Base-by-base conservation (phyloP, 1,139 yeast species). In the Wickerhamiella pararugosa region DNA sequence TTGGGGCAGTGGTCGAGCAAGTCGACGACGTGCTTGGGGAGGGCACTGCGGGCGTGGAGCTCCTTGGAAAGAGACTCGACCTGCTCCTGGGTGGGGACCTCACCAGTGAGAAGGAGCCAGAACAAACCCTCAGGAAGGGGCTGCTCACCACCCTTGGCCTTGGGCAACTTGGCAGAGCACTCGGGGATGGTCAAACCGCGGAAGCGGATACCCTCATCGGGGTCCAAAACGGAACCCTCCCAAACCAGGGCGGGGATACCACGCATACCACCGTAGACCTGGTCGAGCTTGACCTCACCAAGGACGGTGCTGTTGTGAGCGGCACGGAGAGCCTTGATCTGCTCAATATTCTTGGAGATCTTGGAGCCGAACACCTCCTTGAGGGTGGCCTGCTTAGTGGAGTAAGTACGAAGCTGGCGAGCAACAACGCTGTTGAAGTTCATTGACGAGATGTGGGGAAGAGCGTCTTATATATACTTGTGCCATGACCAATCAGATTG, bases 211-310 rank as follows among this genome's bases (percentile, higher is more conserved):
- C 98, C 98, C 69, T 90, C 98, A 54, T 80, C 80, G 55, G 98
- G 93, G 68, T 90, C 98, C 64, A 90, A 74, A 45, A 90, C 98
- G 45, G 97, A 87, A 59, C 98, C 98, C 73, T 90, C 97, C 97
- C 97, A 90, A 49, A 90, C 96, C 57, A 90, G 73, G 60, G 95
- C 94, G 69, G 83, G 83, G 70, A 87, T 82, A 66, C 96, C 96
- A 70, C 96, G 79, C 95, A 83, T 84, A 75, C 98, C 98, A 73
- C 97, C 98, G 69, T 90, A 90, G 43, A 95, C 95, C 71, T 90
- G 97, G 67, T 84, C 95, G 54, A 90, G 74, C 52, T 78, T 71
- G 53, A 87, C 93, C 69, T 90, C 95, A 56, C 95, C 97, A 58
- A 92, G 84, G 48, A 53, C 90, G 58, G 92, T 79, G 64, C 78